These are phyloP conservation scores for Logfia minima DNA, from an alignment of 129 eudicot genomes.

Conservation along the genomic window DNA sequence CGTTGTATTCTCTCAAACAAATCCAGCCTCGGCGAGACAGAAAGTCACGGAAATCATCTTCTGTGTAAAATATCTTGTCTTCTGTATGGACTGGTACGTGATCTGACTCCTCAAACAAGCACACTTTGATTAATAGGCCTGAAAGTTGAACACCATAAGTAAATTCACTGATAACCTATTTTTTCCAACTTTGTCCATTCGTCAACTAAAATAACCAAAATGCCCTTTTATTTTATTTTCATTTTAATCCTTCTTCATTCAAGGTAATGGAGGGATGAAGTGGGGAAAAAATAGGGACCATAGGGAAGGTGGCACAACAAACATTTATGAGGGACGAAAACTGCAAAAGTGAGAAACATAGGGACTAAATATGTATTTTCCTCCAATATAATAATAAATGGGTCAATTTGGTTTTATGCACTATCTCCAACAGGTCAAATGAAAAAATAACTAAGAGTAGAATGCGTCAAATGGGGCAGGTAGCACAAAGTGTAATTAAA, in stretches of 20 bases:
- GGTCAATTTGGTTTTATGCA: neutral
- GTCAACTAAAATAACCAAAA: neutral
- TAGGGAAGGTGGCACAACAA: neutral
- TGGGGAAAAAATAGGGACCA: neutral
- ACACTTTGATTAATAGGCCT: conserved; percentile 77
- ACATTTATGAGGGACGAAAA: neutral
- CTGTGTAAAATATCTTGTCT: conserved; percentile 85
- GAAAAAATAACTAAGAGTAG: neutral
- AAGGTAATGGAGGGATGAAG: neutral
- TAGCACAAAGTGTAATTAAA: neutral
- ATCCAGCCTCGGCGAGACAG: conserved; percentile 80
- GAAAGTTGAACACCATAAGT: conserved; percentile 10
- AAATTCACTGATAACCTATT: neutral
- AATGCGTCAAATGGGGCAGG: neutral
- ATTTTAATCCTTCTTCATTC: too few relatives aligned
- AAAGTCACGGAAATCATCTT: conserved; percentile 82
- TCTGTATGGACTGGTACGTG: conserved; percentile 73
- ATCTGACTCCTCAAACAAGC: conserved; percentile 69
- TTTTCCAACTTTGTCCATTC: neutral
- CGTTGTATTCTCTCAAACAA: conserved; percentile 62
- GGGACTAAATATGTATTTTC: neutral
- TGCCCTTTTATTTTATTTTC: neutral
- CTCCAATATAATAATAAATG: too few relatives aligned
- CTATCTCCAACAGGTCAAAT: neutral
- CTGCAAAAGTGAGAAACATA: neutral